A percentile compares a stretch with the other conserved stretches of the same genome.
Conservation (phyloP, 345 rosid species). For the Syzygium aromaticum region DNA sequence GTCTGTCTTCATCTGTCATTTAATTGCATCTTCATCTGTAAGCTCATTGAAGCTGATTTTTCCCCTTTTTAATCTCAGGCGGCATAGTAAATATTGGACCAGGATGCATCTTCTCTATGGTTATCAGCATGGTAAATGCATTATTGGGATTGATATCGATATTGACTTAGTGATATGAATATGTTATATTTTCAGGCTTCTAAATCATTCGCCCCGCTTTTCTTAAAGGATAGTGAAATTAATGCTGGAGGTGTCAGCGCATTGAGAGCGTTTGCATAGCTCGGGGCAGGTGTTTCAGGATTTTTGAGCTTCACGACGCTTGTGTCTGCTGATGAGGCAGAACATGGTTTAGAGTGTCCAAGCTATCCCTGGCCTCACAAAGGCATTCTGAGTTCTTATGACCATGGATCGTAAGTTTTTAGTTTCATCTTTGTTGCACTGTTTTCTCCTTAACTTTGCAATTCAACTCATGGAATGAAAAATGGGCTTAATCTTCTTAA, state of each 20-base stretch:
- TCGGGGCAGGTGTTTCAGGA: constrained; percentile 93
- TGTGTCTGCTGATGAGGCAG: constrained; percentile 97
- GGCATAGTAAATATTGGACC: not conserved
- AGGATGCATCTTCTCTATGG: not conserved
- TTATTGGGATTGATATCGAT: not conserved
- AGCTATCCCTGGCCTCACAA: constrained; percentile 98
- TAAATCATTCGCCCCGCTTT: constrained; percentile 20
- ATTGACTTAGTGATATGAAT: not conserved
- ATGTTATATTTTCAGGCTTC: constrained; percentile 31
- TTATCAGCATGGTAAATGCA: not conserved
- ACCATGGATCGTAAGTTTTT: constrained; percentile 93
- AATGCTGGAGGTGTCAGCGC: constrained; percentile 54
- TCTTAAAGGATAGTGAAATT: constrained; percentile 60
- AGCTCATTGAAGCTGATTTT: not conserved
- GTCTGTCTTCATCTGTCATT: not conserved
- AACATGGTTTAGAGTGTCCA: constrained; percentile 80
- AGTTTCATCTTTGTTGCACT: constrained; percentile 3
- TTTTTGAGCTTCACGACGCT: constrained; percentile 63
- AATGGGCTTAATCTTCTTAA: not conserved
- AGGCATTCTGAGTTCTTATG: constrained; percentile 97
- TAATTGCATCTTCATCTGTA: not conserved
- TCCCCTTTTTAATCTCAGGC: not conserved
- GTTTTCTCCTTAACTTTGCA: not conserved
- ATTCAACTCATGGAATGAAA: not conserved
- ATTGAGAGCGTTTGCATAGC: constrained; percentile 48